Conservation (phyloP, 202 grass and related monocot species). For the Cymbopogon flexuosus region DNA sequence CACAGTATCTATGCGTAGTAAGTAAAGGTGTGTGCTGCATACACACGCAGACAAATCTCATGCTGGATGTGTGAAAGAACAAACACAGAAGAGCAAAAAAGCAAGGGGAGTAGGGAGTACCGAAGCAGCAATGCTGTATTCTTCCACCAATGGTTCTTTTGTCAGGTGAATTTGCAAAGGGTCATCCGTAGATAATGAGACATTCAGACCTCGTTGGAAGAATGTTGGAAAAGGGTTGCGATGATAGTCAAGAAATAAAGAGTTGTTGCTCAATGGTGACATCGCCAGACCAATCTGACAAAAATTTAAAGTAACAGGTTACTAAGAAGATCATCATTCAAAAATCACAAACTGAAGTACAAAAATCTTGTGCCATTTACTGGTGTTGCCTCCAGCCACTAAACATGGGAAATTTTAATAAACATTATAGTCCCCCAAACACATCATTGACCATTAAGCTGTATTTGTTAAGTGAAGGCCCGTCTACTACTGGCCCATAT, state of each 20-base stretch:
- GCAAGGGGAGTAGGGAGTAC: conserved; percentile 44
- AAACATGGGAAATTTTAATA: not conserved
- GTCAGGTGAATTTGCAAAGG: conserved; percentile 99
- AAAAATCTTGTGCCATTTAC: not conserved
- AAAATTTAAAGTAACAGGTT: conserved; percentile 46
- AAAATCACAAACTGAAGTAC: conserved; percentile 8
- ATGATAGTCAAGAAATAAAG: conserved; percentile 96
- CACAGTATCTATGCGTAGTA: not conserved
- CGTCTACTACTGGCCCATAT: too few species aligned
- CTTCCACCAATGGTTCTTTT: conserved; percentile 98
- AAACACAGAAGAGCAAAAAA: not conserved
- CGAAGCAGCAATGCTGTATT: conserved; percentile 99
- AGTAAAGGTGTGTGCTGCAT: not conserved
- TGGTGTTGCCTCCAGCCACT: not conserved
- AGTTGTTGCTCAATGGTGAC: conserved; percentile 95
- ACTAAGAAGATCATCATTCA: not conserved
- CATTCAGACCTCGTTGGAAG: conserved; percentile 84
- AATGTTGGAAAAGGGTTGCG: conserved; percentile 88
- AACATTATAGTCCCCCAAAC: not conserved
- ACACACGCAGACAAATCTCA: not conserved
- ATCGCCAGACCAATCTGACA: conserved; percentile 93
- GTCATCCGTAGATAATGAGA: conserved; percentile 95
- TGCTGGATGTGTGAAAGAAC: not conserved
- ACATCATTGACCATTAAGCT: not conserved
- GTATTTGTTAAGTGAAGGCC: not conserved